Base-by-base conservation (phyloP, 1,284 basidiomycete species). In the Ganoderma lingzhi region DNA sequence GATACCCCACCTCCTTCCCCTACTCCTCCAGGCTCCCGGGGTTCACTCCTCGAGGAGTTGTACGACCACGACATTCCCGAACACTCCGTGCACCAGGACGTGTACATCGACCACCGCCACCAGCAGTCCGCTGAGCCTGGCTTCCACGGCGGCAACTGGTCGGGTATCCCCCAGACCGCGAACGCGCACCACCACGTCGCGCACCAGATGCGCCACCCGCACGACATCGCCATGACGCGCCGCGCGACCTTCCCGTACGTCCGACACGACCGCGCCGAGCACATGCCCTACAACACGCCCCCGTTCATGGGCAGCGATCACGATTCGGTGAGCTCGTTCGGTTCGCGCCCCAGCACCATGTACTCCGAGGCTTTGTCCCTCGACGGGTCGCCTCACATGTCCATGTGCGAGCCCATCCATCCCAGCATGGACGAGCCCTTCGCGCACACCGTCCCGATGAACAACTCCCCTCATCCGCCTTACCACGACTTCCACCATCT, bases 241-340 rank as follows among this genome's bases (percentile, higher is more conserved):
- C 84, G 92, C 66, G 89, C 89, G 6, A 93, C 92, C 3, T 93
- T 88, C 79, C 91, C 92, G 62, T 90, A 89, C 76, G 90, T 91
- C 65, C 85, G 90, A 51, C 88, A 90, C 69, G 91, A 93, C 80
- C 84, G 86, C 64, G 78, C 76, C 62, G 85, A 86, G 66, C 81
- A 85, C 70, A 78, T 80, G 62, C 80, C 81, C 71, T 79, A 78
- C 58, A 73, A 78, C 58, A 74, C 73, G 30, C 75, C 78, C 30
- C 76, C 78, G 35, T 82, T 80, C 77, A 77, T 80, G 69, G 67
- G 75, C 67, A 77, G 76, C 65, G 81, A 82, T 67, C 77, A 77
- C 73, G 80, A 82, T 65, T 78, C 78, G 64, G 71, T 80, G 67
- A 76, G 77, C 69, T 76, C 79, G 12, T 83, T 79, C 76, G 77